Base-by-base conservation (phyloP, 305 asterid genomes). In the Coffea humblotiana region DNA sequence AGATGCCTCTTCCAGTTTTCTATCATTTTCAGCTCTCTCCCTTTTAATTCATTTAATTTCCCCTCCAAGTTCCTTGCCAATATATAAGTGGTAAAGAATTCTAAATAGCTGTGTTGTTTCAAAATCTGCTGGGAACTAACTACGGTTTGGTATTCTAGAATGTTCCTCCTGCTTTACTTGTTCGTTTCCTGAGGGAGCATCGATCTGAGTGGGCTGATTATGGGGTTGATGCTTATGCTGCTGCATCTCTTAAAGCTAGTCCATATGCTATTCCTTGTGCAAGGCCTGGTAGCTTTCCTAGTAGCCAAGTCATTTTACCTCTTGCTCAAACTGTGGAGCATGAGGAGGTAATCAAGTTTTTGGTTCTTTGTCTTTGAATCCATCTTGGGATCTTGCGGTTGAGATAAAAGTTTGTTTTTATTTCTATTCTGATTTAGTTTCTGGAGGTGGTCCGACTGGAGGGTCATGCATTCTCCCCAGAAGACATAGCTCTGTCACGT, bases 161-260 rank as follows among this genome's bases (percentile, higher is more conserved):
- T 85, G 99, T 96, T 45, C 92, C 98, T 27, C 99, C 98, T 82
- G 95, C 98, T 82, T 87, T 96, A 79, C 97, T 96, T 69, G 91
- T 94, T 78, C 97, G 97, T 6, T 94, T 96, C 84, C 89, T 96
- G 78, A 86, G 99, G 83, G 99, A 96, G 90, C 99, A 94, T 77
- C 96, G 99, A 52, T 90, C 97, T 0, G 99, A 96, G 80, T 96
- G 99, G 99, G 97, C 98, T 11, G 99, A 96, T 83, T 90, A 92
- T 79, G 97, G 95, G 18, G 94, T 96, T 43, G 99, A 96, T 73
- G 91, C 91, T 37, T 93, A 95, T 89, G 87, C 94, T 69, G 97
- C 98, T 81, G 98, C 97, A 74, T 89, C 97, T 81, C 95, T 93
- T 74, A 93, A 95, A 88, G 89, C 91, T 78, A 91, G 89, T 82